These are phyloP conservation scores for Globisporangium alternatum DNA, from an alignment of 352 stramenopile genomes.

Conservation along the genomic window DNA sequence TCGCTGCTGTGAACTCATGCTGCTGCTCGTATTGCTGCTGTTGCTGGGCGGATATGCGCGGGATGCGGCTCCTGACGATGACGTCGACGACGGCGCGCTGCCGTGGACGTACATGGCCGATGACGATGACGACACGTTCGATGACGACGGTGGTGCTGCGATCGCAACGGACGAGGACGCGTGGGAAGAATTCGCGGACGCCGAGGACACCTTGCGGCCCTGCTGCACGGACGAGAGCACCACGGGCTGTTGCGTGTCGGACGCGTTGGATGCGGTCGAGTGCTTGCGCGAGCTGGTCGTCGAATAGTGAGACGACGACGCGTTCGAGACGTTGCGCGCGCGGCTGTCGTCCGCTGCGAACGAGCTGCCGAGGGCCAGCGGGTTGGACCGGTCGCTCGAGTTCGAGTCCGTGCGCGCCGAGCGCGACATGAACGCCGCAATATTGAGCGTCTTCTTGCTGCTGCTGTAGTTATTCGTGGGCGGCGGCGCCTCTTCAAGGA, in stretches of 20 bases:
- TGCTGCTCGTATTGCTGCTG: constrained; percentile 20
- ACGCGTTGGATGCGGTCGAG: constrained; percentile 6
- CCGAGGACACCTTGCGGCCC: constrained; percentile 4
- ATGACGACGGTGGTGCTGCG: not conserved
- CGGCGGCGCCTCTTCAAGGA: constrained; percentile 10
- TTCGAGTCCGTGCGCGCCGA: constrained; percentile 20
- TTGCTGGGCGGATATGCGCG: constrained; percentile 17
- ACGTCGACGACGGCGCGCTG: constrained; percentile 12
- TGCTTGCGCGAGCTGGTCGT: constrained; percentile 5
- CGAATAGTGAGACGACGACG: constrained; percentile 3
- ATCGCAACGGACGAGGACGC: constrained; percentile 1
- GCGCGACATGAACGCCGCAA: constrained; percentile 21
- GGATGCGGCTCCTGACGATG: constrained; percentile 2
- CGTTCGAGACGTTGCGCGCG: constrained; percentile 7
- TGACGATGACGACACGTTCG: not conserved
- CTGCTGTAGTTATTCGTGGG: not conserved
- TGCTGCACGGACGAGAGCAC: constrained; percentile 3
- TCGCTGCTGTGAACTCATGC: not conserved
- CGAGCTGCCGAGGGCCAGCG: constrained; percentile 7
- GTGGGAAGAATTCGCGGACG: not conserved
- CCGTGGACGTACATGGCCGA: constrained; percentile 14
- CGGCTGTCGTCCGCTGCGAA: not conserved
- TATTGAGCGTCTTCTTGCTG: constrained; percentile 25
- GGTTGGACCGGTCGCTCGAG: constrained; percentile 18
- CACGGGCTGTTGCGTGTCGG: not conserved